A percentile compares a stretch with the other conserved stretches of the same genome.
phyloP scores from a whole-genome alignment of 2,329 filamentous ascomycete genomes.

The Penicillium fuscoglaucum region DNA sequence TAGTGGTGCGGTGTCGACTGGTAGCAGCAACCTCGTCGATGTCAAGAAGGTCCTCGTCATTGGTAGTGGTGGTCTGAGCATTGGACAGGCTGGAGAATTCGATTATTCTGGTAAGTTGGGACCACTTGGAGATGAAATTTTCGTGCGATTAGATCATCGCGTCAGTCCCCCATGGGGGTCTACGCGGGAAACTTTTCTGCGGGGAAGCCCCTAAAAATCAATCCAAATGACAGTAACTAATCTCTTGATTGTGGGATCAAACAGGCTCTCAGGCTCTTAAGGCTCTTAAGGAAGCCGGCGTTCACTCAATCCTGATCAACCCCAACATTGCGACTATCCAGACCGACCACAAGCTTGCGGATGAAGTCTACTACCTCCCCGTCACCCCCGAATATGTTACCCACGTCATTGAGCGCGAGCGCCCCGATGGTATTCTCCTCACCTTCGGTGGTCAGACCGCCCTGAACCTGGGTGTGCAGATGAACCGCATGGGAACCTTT shows the following conservation, averaged over 20 bases:
- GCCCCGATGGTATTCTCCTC: conserved; percentile 94
- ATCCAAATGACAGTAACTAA: conserved; percentile 20
- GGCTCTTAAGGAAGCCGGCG: conserved; percentile 91
- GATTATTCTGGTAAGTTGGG: conserved; percentile 85
- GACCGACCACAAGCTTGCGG: conserved; percentile 91
- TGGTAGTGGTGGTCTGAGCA: conserved; percentile 90
- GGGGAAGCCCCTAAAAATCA: conserved; percentile 7
- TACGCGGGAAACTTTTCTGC: conserved; percentile 3
- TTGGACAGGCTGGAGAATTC: conserved; percentile 97
- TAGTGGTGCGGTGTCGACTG: conserved; percentile 79
- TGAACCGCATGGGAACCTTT: conserved; percentile 94
- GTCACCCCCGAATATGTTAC: conserved; percentile 97
- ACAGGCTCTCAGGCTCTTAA: conserved; percentile 93
- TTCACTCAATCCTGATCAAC: conserved; percentile 90
- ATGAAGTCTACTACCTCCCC: conserved; percentile 97
- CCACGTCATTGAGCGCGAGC: conserved; percentile 94
- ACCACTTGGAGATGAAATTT: background rate
- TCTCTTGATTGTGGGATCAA: conserved; percentile 5
- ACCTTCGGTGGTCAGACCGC: conserved; percentile 97
- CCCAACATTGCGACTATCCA: conserved; percentile 98
- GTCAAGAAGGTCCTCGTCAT: conserved; percentile 98
- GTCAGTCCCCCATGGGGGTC: conserved; percentile 4
- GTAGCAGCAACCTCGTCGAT: conserved; percentile 72
- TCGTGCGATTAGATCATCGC: background rate
- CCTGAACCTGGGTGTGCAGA: conserved; percentile 93